Evolutionary conservation across 495 filamentous ascomycete species (phyloP), one percentile per base, ranked within the genome.

Genomic region (Penicillium samsonianum): DNA sequence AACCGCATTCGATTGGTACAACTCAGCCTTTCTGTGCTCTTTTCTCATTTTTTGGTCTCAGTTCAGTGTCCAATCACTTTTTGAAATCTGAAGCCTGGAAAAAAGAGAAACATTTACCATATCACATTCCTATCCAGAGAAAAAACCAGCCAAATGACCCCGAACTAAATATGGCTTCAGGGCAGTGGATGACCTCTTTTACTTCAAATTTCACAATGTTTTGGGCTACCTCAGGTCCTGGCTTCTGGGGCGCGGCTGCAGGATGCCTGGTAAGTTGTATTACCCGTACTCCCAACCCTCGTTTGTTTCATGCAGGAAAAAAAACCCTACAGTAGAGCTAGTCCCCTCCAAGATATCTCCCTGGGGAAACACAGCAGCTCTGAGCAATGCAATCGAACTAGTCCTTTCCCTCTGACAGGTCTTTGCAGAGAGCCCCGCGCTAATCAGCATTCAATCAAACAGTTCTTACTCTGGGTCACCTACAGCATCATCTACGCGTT

Each of bases 401-500:
- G 45, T 12, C 25, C 43, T 43, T 31, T 10, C n/a, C 12, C n/a
- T 26, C 22, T 51, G 20, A 17, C 33, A 17, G 33, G 33, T 14
- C 4, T 31, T 19, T n/a, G 17, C n/a, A 6, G n/a, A 33, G 17
- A 17, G 5, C 1, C 10, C 2, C 1, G 22, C 19, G 46, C 60
- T 63, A 54, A 61, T 44, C 8, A 38, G 23, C 23, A 19, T 49
- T 23, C 17, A 19, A 48, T 16, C 4, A 17, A 44, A 44, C 43
- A 71, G 68, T 3, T 55, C 22, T 11, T 64, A 12, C 38, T 68
- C 37, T 63, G 37, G 22, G 6, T 61, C 7, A 10, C 37, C 3
- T 60, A 56, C 31, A 61, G 42, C 25, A 50, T 63, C 30, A 55
- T 76, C 51, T 84, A 84, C 61, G 74, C 78, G 33, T 65, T 83